Conservation (phyloP, 2,329 filamentous ascomycete genomes). For the Hymenoscyphus fraxineus region DNA sequence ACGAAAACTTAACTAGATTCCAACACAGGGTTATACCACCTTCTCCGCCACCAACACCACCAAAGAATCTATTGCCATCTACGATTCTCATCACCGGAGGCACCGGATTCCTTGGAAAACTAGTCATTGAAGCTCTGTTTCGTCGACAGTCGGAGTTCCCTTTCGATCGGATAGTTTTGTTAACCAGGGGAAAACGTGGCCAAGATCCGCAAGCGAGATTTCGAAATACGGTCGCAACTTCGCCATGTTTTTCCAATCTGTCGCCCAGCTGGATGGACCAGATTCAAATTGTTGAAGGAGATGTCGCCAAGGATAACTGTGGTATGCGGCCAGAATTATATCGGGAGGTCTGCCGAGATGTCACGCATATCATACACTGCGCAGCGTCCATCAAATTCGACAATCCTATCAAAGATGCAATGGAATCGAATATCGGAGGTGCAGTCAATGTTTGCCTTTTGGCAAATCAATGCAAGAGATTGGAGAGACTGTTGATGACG, state of each 20-base stretch:
- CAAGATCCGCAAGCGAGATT: constrained; percentile 6
- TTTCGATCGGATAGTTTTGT: constrained; percentile 8
- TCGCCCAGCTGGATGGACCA: constrained; percentile 2
- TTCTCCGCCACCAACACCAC: background rate
- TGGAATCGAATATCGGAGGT: constrained; percentile 5
- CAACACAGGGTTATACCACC: background rate
- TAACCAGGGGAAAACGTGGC: constrained; percentile 6
- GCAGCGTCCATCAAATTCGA: constrained; percentile 13
- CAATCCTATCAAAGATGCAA: constrained; percentile 9
- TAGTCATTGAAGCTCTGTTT: constrained; percentile 40
- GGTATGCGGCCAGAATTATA: constrained; percentile 1
- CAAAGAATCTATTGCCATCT: background rate
- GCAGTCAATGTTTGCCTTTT: constrained; percentile 10
- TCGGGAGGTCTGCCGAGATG: constrained; percentile 4
- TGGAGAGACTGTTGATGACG: constrained; percentile 10
- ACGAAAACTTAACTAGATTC: background rate
- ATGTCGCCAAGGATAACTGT: constrained; percentile 4
- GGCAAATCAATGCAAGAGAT: constrained; percentile 1
- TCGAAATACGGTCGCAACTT: background rate
- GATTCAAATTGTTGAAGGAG: constrained; percentile 12
- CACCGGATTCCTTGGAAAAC: constrained; percentile 53
- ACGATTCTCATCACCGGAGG: constrained; percentile 51
- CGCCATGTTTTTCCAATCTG: constrained; percentile 12
- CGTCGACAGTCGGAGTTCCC: constrained; percentile 2
- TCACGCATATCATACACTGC: constrained; percentile 17